Base-by-base conservation (phyloP, 345 rosid genomes). In the Syzygium oleosum region DNA sequence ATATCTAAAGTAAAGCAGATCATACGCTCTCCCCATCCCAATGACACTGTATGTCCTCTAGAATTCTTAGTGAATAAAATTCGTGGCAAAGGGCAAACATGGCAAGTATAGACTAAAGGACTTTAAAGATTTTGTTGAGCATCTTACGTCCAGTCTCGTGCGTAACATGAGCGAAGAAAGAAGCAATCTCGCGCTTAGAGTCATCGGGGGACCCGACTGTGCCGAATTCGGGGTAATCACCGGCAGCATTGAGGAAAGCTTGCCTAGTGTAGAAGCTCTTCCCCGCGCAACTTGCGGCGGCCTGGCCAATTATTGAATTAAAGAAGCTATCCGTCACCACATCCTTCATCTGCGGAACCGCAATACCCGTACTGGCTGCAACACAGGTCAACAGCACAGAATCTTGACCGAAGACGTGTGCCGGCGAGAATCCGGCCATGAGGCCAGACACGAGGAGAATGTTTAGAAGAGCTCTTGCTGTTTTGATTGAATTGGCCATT, bases 61-160 rank as follows among this genome's bases (percentile, higher is more conserved):
- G 13, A 58, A 58, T n/a, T 58, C 29, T 5, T 25, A 58, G 29
- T 58, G 63, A 58, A 58, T 58, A 25, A 58, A 58, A 85, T 31
- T 52, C 11, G 10, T 52, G 86, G 63, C 41, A 85, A 6, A 52
- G 49, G 14, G 27, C 56, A 55, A 43, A 56, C 86, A 85, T n/a
- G 63, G 86, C 23, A 84, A 31, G 84, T 10, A 43, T 8, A 25
- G 6, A 51, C 4, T 46, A 63, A 63, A 63, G 9, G 77, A 63
- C 38, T 54, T n/a, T 52, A 51, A 87, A 23, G 77, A 52, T 85
- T 77, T 59, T 59, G 31, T 59, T 27, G 84, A 27, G 51, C 73
- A 68, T 77, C 94, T 93, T 94, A 95, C 98, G 92, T 86, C 97
- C 98, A 52, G 98, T 96, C 87, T 95, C 97, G 88, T 95, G 98